A percentile compares a stretch with the other conserved stretches of the same genome.
These are phyloP conservation scores for Lotus japonicus DNA, from an alignment of 306 rosid genomes.

Conservation along the genomic window DNA sequence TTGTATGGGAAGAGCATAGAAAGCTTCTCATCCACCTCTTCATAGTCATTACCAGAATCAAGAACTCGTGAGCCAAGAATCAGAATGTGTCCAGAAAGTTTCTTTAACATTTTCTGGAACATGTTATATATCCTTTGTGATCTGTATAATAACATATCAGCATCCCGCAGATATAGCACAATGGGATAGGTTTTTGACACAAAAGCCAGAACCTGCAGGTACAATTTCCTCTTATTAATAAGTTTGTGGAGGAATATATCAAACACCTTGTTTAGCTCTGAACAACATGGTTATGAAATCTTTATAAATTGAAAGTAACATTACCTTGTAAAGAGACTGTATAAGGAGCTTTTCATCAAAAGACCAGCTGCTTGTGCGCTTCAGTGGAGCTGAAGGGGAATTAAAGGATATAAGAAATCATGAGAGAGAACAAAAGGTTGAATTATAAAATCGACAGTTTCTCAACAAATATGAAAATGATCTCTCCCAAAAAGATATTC, in stretches of 20 bases:
- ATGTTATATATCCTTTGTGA: conserved; percentile 63
- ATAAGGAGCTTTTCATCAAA: conserved; percentile 84
- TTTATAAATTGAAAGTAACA: neutral
- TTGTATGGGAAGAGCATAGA: conserved; percentile 67
- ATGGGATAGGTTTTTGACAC: conserved; percentile 74
- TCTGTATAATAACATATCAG: conserved; percentile 52
- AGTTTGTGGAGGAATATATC: neutral
- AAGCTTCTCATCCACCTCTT: conserved; percentile 63
- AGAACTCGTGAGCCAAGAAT: conserved; percentile 76
- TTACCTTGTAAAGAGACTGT: conserved; percentile 81
- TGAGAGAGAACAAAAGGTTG: neutral
- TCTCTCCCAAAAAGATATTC: no score
- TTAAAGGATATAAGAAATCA: neutral
- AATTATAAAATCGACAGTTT: no score
- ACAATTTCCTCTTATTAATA: conserved; percentile 3
- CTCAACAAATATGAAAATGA: no score
- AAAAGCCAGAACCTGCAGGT: conserved; percentile 57
- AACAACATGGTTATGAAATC: neutral
- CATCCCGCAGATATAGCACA: conserved; percentile 79
- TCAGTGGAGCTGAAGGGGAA: conserved; percentile 47
- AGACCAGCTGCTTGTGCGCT: conserved; percentile 80
- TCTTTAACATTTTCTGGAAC: conserved; percentile 80
- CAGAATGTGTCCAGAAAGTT: conserved; percentile 70
- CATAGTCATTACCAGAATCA: conserved; percentile 46
- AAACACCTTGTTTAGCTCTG: neutral